Conservation (phyloP, 176 grass and related monocot species). For the Bolboschoenus planiculmis region DNA sequence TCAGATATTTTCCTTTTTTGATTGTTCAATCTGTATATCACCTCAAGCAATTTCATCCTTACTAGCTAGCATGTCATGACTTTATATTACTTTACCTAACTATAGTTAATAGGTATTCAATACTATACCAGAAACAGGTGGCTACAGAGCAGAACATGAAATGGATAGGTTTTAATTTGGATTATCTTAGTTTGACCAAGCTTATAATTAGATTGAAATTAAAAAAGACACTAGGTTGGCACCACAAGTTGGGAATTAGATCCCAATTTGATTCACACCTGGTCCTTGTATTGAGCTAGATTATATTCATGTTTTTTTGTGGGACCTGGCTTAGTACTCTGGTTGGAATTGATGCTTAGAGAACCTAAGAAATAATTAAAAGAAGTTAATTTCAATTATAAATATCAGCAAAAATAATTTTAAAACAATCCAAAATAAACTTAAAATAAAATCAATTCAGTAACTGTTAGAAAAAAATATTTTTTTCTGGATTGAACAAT, state of each 20-base stretch:
- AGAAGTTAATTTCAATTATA: not conserved
- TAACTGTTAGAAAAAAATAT: not conserved
- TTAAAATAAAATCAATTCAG: not conserved
- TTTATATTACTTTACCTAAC: not conserved
- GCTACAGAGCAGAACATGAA: not conserved
- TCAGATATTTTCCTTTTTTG: too few relatives aligned
- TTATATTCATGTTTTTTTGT: not conserved
- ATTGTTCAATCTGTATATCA: not conserved
- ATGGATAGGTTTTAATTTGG: not conserved
- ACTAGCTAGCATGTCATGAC: too few relatives aligned
- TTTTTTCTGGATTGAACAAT: not conserved
- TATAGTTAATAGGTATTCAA: not conserved
- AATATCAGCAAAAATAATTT: not conserved
- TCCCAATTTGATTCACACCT: conserved; percentile 1
- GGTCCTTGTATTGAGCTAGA: not conserved
- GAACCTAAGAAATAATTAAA: not conserved
- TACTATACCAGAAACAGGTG: not conserved
- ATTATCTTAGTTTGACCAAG: not conserved
- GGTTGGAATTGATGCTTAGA: not conserved
- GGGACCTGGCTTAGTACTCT: not conserved
- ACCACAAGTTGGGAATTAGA: not conserved
- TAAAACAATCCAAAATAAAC: not conserved
- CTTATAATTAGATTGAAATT: not conserved
- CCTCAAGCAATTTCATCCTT: not conserved
- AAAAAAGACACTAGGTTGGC: not conserved